Evolutionary conservation across 345 rosid species (phyloP).

Genomic region (Raphanus sativus): DNA sequence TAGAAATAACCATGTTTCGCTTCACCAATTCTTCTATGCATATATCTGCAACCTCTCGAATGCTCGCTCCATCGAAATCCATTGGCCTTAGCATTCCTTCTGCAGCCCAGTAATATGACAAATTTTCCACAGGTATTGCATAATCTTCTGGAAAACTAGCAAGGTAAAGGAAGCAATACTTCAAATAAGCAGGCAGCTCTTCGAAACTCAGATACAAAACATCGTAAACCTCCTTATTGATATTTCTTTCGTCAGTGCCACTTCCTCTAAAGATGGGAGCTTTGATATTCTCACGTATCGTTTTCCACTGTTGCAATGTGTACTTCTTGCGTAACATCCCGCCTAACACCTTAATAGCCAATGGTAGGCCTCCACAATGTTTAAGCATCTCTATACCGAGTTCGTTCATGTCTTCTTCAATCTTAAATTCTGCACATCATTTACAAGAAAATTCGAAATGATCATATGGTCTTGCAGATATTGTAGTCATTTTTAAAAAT

Average conservation of each 20-base stretch:
- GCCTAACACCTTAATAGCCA: not conserved
- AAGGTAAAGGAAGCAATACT: conserved; percentile 17
- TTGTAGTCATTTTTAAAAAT: not conserved
- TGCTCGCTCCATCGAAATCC: not conserved
- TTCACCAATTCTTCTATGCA: conserved; percentile 35
- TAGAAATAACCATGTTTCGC: not conserved
- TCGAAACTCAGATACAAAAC: conserved; percentile 18
- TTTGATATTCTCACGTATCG: not conserved
- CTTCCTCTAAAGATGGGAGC: not conserved
- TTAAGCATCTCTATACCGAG: not conserved
- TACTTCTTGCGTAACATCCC: not conserved
- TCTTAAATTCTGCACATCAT: not conserved
- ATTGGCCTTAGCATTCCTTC: conserved; percentile 35
- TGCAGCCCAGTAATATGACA: conserved; percentile 42
- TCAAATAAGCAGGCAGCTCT: conserved; percentile 15
- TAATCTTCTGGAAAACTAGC: not conserved
- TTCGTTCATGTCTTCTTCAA: not conserved
- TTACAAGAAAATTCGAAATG: not conserved
- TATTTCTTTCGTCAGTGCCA: not conserved
- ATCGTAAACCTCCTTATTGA: not conserved
- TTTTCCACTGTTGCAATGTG: not conserved
- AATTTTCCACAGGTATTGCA: conserved; percentile 24
- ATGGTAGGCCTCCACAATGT: not conserved
- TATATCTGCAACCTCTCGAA: conserved; percentile 26
- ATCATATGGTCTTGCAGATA: not conserved